Evolutionary conservation across 768 basidiomycete species (phyloP), one percentile per base, ranked within the genome.

Genomic region (Xerocomellus amylosporus): DNA sequence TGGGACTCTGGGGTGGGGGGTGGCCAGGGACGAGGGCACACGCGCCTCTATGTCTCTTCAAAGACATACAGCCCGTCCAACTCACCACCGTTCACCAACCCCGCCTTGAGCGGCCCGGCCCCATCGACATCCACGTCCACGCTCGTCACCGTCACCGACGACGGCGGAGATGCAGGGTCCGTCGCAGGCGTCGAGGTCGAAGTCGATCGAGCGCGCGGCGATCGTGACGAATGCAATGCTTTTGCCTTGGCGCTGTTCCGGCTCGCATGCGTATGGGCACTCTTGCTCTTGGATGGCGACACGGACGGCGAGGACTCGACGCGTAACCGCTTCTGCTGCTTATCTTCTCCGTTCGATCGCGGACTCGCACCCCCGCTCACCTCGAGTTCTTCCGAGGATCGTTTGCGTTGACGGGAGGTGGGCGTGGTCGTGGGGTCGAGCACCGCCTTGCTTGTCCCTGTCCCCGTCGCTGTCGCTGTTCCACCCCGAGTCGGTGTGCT

Each of bases 371-470:
- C 44, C 3, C 54, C 58, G 31, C 47, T 44, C 26, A 60, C 42
- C 0, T 78, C 75, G 20, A 81, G 68, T 58, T 82, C 80, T 56
- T 80, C 80, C 31, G 80, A 82, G 34, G 76, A 75, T 20, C 80
- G 74, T 56, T 82, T 82, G 53, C 74, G 69, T 59, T 74, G 64
- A 19, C 74, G 68, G 4, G 64, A 38, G 1, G 19, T 5, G 17
- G 62, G 61, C 4, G 62, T 56, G 2, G 53, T 30, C 7, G 30
- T 43, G 15, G 49, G 26, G 0, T 52, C 55, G 8, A 58, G 49
- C 28, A 30, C 43, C 9, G 48, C 56, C 17, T 55, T 52, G 42
- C 49, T 20, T 10, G 31, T 20, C 14, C 17, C 46, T 8, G 8
- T 38, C 31, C 49, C 22, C 8, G 31, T 20, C 14, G n/a, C 42